phyloP scores from a whole-genome alignment of 257 asterid species.

The Solanum virginianum region DNA sequence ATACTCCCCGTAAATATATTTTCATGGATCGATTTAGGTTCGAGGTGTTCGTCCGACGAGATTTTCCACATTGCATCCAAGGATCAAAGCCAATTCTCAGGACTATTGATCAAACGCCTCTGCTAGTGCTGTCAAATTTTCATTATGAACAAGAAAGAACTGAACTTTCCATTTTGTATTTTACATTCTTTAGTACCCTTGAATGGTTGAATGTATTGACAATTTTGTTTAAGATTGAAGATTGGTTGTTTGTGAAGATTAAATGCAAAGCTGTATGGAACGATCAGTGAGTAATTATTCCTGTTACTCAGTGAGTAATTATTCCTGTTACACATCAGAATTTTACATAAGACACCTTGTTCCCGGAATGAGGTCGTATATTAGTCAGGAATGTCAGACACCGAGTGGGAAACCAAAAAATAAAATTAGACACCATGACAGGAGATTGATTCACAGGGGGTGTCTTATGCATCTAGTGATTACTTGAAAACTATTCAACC shows the following conservation, averaged over 20 bases:
- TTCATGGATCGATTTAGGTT: neutral
- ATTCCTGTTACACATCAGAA: neutral
- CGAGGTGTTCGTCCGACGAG: neutral
- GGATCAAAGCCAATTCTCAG: neutral
- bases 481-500: too few species aligned
- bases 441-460: neutral
- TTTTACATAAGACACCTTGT: neutral
- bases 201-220: neutral
- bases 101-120: neutral
- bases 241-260: neutral
- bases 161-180: neutral
- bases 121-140: neutral
- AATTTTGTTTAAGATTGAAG: neutral
- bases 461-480: too few species aligned
- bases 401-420: neutral
- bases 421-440: neutral
- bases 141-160: neutral
- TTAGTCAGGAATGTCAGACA: neutral
- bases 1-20: neutral
- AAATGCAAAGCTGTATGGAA: neutral
- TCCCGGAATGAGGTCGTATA: neutral
- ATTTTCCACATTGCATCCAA: neutral
- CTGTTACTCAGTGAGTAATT: neutral
- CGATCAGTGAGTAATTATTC: neutral
- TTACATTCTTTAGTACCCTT: neutral